Evolutionary conservation across 768 basidiomycete genomes (phyloP).

Genomic region (Xerocomellus dryophilus): DNA sequence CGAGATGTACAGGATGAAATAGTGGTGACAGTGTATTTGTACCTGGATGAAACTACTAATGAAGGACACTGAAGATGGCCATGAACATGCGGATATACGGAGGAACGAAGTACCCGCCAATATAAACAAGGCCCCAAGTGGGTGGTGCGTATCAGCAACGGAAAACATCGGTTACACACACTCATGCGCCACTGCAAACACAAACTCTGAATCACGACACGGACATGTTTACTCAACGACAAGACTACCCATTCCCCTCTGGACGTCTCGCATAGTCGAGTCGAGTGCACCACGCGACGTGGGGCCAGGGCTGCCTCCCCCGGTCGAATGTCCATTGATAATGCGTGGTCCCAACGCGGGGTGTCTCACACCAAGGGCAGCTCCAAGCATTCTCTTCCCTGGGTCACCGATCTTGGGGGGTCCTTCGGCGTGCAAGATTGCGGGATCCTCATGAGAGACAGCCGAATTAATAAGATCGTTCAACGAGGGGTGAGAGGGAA

Average conservation of each 20-base stretch:
- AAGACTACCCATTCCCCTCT: conserved; percentile 73
- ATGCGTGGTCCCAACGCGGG: conserved; percentile 66
- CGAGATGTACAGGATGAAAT: not conserved
- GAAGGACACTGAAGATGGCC: conserved; percentile 27
- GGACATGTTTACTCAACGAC: conserved; percentile 59
- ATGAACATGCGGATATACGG: conserved; percentile 10
- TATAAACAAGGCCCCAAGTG: conserved; percentile 18
- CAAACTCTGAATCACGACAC: conserved; percentile 10
- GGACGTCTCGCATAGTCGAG: conserved; percentile 62
- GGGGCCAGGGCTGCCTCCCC: conserved; percentile 30
- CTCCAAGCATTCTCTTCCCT: conserved; percentile 85
- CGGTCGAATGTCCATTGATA: conserved; percentile 39
- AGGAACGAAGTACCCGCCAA: conserved; percentile 11
- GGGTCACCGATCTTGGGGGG: conserved; percentile 87
- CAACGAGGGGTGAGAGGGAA: conserved; percentile 81
- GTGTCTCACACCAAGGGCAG: conserved; percentile 80
- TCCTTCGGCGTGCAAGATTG: conserved; percentile 50
- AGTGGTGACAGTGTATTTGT: conserved; percentile 23
- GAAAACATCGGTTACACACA: conserved; percentile 23
- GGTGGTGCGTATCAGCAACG: conserved; percentile 19
- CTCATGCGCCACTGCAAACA: conserved; percentile 18
- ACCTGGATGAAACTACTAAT: conserved; percentile 23
- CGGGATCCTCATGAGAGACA: conserved; percentile 59
- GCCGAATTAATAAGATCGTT: conserved; percentile 80
- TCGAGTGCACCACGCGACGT: conserved; percentile 42